Base-by-base conservation (phyloP, 352 stramenopile genomes). In the Blastocystis sp. region DNA sequence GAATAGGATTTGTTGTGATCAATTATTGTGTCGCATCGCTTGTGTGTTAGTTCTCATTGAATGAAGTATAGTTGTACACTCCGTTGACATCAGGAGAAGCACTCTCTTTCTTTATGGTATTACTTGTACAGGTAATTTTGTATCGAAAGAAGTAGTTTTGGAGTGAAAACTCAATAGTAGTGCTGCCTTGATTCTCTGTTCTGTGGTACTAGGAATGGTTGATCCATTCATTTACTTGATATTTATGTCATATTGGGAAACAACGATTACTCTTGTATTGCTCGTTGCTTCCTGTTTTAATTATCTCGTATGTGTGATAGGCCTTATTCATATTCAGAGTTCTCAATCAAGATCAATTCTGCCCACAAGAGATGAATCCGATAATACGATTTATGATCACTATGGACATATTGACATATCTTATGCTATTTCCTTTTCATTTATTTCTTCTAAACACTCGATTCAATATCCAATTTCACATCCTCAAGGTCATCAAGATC, bases 391-490 rank as follows among this genome's bases (percentile, higher is more conserved):
- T n/a, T 33, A 62, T 13, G 27, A 33, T 62, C 56, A n/a, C 2
- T 62, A 33, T n/a, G 19, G 56, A 62, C 56, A 62, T 62, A 62
- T 62, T 33, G 56, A 62, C 27, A 62, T 13, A n/a, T 17, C 27
- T 5, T 13, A 62, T 33, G 27, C 56, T 56, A 24, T 51, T 78
- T 51, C n/a, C 57, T 51, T 59, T 51, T 78, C 9, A 13, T 33
- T 27, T 78, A 17, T 78, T 78, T 78, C 22, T 53, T 78, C 19
- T 51, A 78, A 78, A 78, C 66, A 78, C 37, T 11, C 66, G 13
- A 78, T 60, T 84, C 73, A 84, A 69, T 84, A 69, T 84, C 73
- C 56, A 84, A 30, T 68, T 84, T 68, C 51, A 84, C 53, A 58
- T 58, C 51, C 27, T 84, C 48, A 33, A 84, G 51, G 27, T 84